Percentiles rank a stretch among this genome's conserved stretches.
These are phyloP conservation scores for Abrus precatorius DNA, from an alignment of 306 rosid species.

Conservation along the genomic window DNA sequence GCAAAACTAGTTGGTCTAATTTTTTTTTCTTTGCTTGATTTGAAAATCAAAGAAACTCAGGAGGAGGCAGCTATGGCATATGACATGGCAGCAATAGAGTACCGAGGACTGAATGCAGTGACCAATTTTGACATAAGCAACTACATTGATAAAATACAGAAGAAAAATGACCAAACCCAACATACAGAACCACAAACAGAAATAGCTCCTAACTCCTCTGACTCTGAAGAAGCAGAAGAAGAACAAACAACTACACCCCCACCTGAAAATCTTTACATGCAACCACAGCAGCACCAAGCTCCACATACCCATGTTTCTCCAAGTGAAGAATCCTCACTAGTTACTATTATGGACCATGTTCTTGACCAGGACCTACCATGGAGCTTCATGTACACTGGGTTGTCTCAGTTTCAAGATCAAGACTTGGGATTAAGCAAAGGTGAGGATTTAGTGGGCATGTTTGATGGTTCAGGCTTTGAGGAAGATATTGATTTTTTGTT, in stretches of 20 bases:
- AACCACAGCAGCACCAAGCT: constrained; percentile 30
- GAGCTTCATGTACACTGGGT: constrained; percentile 64
- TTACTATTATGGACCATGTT: constrained; percentile 53
- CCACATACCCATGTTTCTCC: constrained; percentile 41
- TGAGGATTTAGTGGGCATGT: constrained; percentile 53
- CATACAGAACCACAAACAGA: constrained; percentile 38
- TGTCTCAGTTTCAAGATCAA: constrained; percentile 52
- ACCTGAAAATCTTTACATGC: constrained; percentile 32
- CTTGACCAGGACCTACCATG: constrained; percentile 61
- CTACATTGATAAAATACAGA: constrained; percentile 61
- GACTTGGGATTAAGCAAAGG: constrained; percentile 50
- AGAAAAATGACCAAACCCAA: constrained; percentile 38
- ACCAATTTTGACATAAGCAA: constrained; percentile 85
- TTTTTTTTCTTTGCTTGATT: constrained; percentile 2
- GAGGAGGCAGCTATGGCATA: constrained; percentile 97
- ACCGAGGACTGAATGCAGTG: constrained; percentile 91
- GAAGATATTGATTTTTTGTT: constrained; percentile 71
- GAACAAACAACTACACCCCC: constrained; percentile 21
- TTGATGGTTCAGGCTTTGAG: constrained; percentile 62
- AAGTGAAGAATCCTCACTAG: constrained; percentile 50
- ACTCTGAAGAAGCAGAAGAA: constrained; percentile 45
- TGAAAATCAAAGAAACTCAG: constrained; percentile 71
- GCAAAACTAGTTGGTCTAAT: neutral
- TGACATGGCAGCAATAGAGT: constrained; percentile 87
- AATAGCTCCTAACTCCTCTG: constrained; percentile 43